A percentile compares a stretch with the other conserved stretches of the same genome.
Conservation (phyloP, 345 rosid species). For the Salix arbutifolia region DNA sequence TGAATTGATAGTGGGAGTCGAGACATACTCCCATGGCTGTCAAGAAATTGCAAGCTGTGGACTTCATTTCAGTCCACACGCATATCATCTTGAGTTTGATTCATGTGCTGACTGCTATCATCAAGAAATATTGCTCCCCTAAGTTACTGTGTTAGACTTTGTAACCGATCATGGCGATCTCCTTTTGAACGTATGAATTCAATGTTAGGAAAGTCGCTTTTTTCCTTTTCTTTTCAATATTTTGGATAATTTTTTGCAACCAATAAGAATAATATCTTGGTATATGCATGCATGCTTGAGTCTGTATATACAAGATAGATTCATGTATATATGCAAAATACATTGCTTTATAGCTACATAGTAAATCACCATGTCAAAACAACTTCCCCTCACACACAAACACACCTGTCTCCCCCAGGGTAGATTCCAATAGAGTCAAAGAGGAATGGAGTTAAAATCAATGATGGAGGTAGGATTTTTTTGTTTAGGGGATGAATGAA, state of each 20-base stretch:
- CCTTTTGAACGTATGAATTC: background rate
- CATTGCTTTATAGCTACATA: too few species aligned
- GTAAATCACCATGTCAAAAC: too few species aligned
- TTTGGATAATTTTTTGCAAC: background rate
- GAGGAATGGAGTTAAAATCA: background rate
- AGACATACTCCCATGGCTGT: background rate
- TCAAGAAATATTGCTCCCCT: background rate
- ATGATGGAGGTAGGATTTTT: background rate
- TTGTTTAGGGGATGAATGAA: background rate
- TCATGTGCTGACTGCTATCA: background rate
- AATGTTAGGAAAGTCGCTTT: background rate
- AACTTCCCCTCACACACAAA: too few species aligned
- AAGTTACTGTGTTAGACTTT: background rate
- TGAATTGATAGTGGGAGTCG: background rate
- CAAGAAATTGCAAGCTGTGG: background rate
- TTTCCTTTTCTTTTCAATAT: too few species aligned
- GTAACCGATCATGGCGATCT: background rate
- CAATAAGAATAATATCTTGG: background rate
- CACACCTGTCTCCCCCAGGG: background rate
- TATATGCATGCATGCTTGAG: too few species aligned
- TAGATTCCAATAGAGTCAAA: background rate
- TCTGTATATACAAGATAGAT: too few species aligned
- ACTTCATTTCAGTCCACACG: background rate
- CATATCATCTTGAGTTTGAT: background rate
- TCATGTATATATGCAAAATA: too few species aligned